Evolutionary conservation across 2,329 filamentous ascomycete genomes (phyloP).

Genomic region (Salinomyces thailandicus): DNA sequence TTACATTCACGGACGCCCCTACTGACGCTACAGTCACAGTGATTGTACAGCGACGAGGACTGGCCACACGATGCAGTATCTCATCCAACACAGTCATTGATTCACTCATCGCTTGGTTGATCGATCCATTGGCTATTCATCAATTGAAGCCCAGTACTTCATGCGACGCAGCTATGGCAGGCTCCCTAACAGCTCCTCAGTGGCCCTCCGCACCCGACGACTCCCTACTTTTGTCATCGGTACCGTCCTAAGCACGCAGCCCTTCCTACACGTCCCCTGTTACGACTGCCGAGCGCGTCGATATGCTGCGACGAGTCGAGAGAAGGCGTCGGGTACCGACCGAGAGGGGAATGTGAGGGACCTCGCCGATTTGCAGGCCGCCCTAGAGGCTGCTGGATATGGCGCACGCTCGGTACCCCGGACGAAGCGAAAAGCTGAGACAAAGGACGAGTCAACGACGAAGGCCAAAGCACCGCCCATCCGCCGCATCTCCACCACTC

Average conservation of each 20-base stretch:
- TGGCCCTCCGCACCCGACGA: too few species aligned
- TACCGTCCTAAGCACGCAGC: too few species aligned
- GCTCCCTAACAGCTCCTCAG: conserved; percentile 4
- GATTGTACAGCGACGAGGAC: too few species aligned
- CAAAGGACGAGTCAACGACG: background rate
- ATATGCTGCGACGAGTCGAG: background rate
- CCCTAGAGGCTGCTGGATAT: conserved; percentile 1
- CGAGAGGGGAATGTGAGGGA: background rate
- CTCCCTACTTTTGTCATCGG: too few species aligned
- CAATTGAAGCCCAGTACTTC: too few species aligned
- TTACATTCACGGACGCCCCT: too few species aligned
- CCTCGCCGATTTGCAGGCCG: conserved; percentile 3
- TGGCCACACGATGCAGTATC: background rate
- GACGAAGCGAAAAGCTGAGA: background rate
- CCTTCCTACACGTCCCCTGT: too few species aligned
- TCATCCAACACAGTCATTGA: background rate
- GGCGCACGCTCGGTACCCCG: background rate
- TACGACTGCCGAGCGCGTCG: too few species aligned
- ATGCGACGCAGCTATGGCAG: conserved; percentile 9
- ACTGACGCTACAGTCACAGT: too few species aligned
- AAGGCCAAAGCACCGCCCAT: background rate
- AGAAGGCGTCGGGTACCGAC: background rate
- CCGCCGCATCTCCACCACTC: background rate
- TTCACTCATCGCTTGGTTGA: too few species aligned
- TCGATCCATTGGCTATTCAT: too few species aligned